These are phyloP conservation scores for Usnea hakonensis DNA, from an alignment of 495 filamentous ascomycete genomes.

Conservation along the genomic window DNA sequence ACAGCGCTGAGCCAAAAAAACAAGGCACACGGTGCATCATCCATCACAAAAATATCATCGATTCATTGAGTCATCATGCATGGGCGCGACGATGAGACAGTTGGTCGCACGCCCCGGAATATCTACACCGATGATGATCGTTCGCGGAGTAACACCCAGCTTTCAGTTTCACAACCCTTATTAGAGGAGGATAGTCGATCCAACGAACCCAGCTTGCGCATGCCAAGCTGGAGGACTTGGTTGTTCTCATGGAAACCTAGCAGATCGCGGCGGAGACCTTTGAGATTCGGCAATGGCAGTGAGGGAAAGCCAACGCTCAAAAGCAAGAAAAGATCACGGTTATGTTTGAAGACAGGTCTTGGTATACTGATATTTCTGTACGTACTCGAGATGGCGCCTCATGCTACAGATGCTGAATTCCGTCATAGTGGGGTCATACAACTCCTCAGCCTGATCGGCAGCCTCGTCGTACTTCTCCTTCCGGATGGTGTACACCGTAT, in stretches of 20 bases:
- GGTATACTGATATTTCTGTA: conserved; percentile 19
- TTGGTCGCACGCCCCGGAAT: conserved; percentile 1
- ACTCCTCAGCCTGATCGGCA: conserved; percentile 43
- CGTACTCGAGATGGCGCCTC: not conserved
- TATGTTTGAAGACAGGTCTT: conserved; percentile 11
- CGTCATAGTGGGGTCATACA: conserved; percentile 39
- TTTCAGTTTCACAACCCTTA: conserved; percentile 9
- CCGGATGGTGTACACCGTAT: conserved; percentile 48
- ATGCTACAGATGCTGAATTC: conserved; percentile 6
- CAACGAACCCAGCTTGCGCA: not conserved
- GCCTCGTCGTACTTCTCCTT: conserved; percentile 47
- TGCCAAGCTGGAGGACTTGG: not conserved
- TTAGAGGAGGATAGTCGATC: conserved; percentile 1
- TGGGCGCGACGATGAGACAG: not conserved
- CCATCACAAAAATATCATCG: not conserved
- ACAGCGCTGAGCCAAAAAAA: not conserved
- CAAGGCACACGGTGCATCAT: not conserved
- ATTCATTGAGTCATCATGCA: not conserved
- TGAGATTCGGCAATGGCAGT: not conserved
- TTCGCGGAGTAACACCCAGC: not conserved
- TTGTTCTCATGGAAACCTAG: not conserved
- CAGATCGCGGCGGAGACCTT: not conserved
- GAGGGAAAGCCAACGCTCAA: not conserved
- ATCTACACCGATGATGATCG: conserved; percentile 2
- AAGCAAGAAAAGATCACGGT: conserved; percentile 7